phyloP scores from a whole-genome alignment of 176 grass and related monocot genomes.

The Eleusine indica region DNA sequence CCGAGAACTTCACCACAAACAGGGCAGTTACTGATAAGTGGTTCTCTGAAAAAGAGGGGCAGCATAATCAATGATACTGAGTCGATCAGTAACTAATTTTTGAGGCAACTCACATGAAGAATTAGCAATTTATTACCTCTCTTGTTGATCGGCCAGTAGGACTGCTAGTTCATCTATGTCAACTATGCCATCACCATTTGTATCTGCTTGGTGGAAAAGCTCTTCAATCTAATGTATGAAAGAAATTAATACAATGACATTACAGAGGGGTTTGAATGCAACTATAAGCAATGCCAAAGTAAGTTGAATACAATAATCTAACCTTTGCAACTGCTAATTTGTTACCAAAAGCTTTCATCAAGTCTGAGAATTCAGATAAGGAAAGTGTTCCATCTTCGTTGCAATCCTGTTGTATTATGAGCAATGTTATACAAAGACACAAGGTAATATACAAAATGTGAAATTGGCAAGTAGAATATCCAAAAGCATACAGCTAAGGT shows the following conservation, averaged over 20 bases:
- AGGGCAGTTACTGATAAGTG: constrained; percentile 91
- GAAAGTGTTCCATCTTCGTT: constrained; percentile 72
- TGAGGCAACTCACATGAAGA: constrained; percentile 28
- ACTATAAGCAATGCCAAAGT: constrained; percentile 10
- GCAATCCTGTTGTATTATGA: constrained; percentile 65
- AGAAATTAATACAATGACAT: constrained; percentile 36
- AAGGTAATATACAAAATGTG: constrained; percentile 10
- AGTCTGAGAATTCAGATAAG: constrained; percentile 79
- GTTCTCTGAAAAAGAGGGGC: constrained; percentile 69
- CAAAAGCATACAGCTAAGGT: neutral
- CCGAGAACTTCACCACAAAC: constrained; percentile 96
- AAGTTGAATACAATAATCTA: constrained; percentile 11
- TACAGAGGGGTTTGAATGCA: neutral
- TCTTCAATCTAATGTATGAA: constrained; percentile 69
- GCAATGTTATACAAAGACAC: neutral
- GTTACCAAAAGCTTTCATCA: constrained; percentile 95
- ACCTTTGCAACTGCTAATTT: constrained; percentile 74
- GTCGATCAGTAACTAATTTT: constrained; percentile 21
- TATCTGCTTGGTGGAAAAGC: constrained; percentile 83
- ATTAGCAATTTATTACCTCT: constrained; percentile 62
- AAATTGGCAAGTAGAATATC: constrained; percentile 25
- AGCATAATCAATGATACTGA: constrained; percentile 16
- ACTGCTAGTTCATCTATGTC: constrained; percentile 90
- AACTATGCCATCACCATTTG: constrained; percentile 89
- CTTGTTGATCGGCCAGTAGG: constrained; percentile 80